These are phyloP conservation scores for Xylaria sp. DNA, from an alignment of 2,329 filamentous ascomycete genomes.

Conservation along the genomic window DNA sequence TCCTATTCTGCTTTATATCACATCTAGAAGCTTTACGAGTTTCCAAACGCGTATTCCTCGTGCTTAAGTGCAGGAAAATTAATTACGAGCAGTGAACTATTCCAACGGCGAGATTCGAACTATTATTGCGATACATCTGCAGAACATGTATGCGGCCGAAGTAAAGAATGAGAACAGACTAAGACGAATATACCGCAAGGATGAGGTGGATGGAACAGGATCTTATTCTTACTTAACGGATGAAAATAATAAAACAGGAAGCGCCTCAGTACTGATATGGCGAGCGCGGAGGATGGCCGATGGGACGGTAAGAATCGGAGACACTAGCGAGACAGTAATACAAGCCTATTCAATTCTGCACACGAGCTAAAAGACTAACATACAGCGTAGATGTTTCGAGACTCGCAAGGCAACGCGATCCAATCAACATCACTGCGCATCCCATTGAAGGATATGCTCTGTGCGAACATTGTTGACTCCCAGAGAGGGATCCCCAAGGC, in stretches of 20 bases:
- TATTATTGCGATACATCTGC: neutral
- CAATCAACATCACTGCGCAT: neutral
- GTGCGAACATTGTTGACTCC: neutral
- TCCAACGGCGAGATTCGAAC: neutral
- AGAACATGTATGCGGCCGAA: constrained; percentile 4
- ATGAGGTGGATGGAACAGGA: neutral
- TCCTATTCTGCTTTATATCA: neutral
- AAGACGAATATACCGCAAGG: neutral
- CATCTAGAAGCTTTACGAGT: neutral
- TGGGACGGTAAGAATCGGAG: neutral
- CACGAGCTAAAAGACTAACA: neutral
- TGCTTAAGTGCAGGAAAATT: neutral
- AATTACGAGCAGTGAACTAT: neutral
- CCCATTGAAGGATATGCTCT: neutral
- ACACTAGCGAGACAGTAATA: neutral
- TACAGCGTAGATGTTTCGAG: constrained; percentile 5
- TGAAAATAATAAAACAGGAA: constrained; percentile 4
- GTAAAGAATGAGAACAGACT: constrained; percentile 1
- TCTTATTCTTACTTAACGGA: constrained; percentile 1
- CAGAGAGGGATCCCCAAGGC: neutral
- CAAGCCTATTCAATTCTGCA: neutral
- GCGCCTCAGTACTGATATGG: constrained; percentile 3
- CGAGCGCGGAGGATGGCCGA: neutral
- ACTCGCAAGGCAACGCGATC: neutral
- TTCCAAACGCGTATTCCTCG: neutral